Conservation (phyloP, 306 rosid species). For the Medicago truncatula region DNA sequence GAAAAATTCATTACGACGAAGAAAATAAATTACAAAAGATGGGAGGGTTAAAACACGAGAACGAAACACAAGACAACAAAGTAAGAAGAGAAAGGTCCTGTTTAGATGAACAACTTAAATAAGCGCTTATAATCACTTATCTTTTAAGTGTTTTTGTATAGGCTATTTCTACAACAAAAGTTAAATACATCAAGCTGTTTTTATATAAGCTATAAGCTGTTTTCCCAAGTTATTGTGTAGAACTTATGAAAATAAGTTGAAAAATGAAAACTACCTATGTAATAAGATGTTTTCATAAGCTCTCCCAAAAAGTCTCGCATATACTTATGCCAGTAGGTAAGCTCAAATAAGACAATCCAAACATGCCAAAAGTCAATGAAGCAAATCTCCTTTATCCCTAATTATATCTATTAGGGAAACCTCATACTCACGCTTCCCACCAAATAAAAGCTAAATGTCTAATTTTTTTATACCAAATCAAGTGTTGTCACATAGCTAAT, state of each 20-base stretch:
- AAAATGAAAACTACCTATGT: background rate
- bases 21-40: constrained; percentile 21
- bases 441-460: background rate
- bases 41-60: background rate
- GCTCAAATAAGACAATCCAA: background rate
- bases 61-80: background rate
- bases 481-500: background rate
- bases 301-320: background rate
- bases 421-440: background rate
- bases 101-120: background rate
- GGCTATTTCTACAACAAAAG: background rate
- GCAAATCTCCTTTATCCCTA: background rate
- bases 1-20: constrained; percentile 1
- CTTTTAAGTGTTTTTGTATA: background rate
- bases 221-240: background rate
- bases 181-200: background rate
- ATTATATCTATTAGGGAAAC: background rate
- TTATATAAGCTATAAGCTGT: background rate
- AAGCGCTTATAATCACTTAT: background rate
- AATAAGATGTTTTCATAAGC: background rate
- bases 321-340: background rate
- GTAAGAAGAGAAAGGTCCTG: constrained; percentile 2
- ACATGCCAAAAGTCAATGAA: background rate
- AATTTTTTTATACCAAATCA: background rate
- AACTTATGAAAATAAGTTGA: background rate